Evolutionary conservation across 2,329 filamentous ascomycete species (phyloP).

Genomic region (Bisporella sp.): DNA sequence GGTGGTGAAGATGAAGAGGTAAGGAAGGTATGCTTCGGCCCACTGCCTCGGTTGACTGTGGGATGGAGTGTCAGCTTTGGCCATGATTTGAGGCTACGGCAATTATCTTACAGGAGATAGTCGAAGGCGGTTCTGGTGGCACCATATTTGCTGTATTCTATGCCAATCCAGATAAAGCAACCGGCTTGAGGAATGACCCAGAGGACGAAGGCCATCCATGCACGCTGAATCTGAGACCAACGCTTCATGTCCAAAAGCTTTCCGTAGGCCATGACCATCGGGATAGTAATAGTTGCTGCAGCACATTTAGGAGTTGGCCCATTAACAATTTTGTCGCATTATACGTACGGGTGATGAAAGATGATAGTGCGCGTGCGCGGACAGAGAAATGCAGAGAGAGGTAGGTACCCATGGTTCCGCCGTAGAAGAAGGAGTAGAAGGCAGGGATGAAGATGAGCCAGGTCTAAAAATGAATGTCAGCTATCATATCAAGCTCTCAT

Average conservation of each 20-base stretch:
- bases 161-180: conserved; percentile 28
- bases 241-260: conserved; percentile 21
- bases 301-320: not conserved
- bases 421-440: conserved; percentile 34
- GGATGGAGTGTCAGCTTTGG: not conserved
- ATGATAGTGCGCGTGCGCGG: conserved; percentile 52
- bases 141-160: conserved; percentile 14
- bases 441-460: conserved; percentile 29
- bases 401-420: conserved; percentile 35
- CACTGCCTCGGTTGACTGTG: conserved; percentile 2
- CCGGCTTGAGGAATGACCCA: conserved; percentile 25
- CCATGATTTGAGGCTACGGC: not conserved
- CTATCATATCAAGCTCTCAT: not conserved
- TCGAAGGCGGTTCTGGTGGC: conserved; percentile 7
- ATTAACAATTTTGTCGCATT: not conserved
- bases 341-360: conserved; percentile 25
- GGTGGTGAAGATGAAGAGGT: conserved; percentile 12
- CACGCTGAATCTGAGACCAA: conserved; percentile 24
- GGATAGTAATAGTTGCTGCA: conserved; percentile 7
- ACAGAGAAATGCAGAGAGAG: conserved; percentile 60
- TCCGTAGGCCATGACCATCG: conserved; percentile 13
- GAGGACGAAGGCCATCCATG: conserved; percentile 22
- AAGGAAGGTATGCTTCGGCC: conserved; percentile 15
- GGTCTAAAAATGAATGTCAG: conserved; percentile 15
- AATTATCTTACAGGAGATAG: conserved; percentile 8